phyloP scores from a whole-genome alignment of 2,329 filamentous ascomycete species.

The Ophiostoma australiae region DNA sequence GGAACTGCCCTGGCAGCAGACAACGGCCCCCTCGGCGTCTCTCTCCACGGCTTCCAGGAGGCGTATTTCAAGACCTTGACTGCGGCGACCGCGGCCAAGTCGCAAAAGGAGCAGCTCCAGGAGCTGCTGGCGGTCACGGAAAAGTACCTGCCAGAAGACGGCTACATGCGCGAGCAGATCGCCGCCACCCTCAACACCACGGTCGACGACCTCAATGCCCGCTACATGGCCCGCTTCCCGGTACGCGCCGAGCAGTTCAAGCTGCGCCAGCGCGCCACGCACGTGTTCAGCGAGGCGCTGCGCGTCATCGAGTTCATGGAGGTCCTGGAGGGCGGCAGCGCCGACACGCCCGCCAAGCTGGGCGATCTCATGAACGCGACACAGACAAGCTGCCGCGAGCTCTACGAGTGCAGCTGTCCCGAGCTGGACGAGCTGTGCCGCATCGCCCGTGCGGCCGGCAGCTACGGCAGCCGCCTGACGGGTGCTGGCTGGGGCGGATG shows the following conservation, averaged over 20 bases:
- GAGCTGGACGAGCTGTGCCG: constrained; percentile 86
- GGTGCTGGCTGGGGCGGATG: constrained; percentile 97
- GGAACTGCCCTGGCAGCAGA: constrained; percentile 65
- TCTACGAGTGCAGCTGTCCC: constrained; percentile 87
- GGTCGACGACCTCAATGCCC: constrained; percentile 65
- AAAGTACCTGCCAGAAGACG: constrained; percentile 68
- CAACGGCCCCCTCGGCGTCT: constrained; percentile 74
- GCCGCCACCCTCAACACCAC: constrained; percentile 62
- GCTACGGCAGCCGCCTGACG: constrained; percentile 79
- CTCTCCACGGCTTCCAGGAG: constrained; percentile 81
- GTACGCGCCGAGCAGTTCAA: constrained; percentile 84
- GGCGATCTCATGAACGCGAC: constrained; percentile 85
- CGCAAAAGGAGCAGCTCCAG: constrained; percentile 61
- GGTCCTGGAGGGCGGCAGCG: constrained; percentile 58
- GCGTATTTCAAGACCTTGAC: constrained; percentile 55
- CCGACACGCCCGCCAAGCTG: constrained; percentile 60
- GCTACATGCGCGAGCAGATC: constrained; percentile 85
- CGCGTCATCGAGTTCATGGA: constrained; percentile 80
- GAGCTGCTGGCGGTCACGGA: constrained; percentile 66
- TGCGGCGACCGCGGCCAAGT: neutral
- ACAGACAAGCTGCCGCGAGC: constrained; percentile 77
- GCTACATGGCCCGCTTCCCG: constrained; percentile 83
- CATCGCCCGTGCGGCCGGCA: constrained; percentile 71
- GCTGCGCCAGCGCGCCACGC: constrained; percentile 78
- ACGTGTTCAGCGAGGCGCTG: constrained; percentile 85